Base-by-base conservation (phyloP, 2,329 filamentous ascomycete genomes). In the Pseudogymnoascus sp. region DNA sequence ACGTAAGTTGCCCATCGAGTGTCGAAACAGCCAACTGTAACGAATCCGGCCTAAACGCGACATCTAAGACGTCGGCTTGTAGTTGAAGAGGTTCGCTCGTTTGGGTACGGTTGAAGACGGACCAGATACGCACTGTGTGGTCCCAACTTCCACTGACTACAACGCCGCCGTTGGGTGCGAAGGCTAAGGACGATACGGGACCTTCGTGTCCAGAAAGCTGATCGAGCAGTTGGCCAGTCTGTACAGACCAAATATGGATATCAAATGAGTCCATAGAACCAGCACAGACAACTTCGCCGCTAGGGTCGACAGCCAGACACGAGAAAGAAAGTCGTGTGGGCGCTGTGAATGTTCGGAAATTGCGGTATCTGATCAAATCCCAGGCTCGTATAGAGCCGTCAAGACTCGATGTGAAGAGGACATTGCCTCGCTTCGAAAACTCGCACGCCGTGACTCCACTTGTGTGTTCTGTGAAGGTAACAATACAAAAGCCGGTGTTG, bases 171-270 rank as follows among this genome's bases (percentile, higher is more conserved):
- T 96, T 91, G 0, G 92, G 90, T 1, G 93, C 86, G 71, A 99
- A 99, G 2, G 91, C 85, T 25, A 99, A 77, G 2, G 90, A 87
- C 4, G 91, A 94, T 1, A 99, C 88, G 0, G 94, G 94, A 0
- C 93, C 94, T 75, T 99, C 93, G 67, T 99, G 94, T 1, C 94
- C 95, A 6, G 92, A 83, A 22, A 99, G 79, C 66, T 88, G 88
- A 72, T 99, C 94, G 5, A 99, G 84, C 16, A 99, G 79, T 73
- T 99, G 94, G 2, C 94, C 94, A 0, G 93, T 99, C 72, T 99
- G 94, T 3, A 99, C 95, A 4, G 91, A 97, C 94, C 94, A 99
- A 64, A 99, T 89, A 74, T 99, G 92, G 59, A 99, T 90, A 70
- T 97, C 93, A 66, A 97, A 97, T 4, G 92, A 96, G 73, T 99